Base-by-base conservation (phyloP, 805 yeast species). In the Sungouiozyma ichnusensis region DNA sequence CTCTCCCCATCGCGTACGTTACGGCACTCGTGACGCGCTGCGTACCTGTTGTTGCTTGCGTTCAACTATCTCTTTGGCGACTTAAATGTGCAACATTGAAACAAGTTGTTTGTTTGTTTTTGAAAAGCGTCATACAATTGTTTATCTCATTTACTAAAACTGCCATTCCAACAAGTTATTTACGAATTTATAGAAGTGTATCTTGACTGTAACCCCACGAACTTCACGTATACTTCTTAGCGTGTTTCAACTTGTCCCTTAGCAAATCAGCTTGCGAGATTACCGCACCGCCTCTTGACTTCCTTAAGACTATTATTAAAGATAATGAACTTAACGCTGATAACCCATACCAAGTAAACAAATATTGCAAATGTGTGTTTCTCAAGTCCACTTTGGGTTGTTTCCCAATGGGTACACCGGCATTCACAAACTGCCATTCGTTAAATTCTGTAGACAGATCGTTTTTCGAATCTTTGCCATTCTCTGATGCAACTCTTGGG, bases 261-360 rank as follows among this genome's bases (percentile, higher is more conserved):
- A 50, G 57, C 37, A 60, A 36, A 36, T 57, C 53, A 3, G 49
- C 47, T 29, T 52, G 63, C 3, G 64, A 53, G 1, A 60, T 40
- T 8, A 60, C 63, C 7, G 52, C 46, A 16, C 62, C 61, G 3
- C 45, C 45, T 43, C 50, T 53, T 35, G 45, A 47, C 54, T 74
- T 76, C 47, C 63, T 68, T 44, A 79, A 50, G 16, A 79, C 73
- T 24, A 73, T 56, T 20, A 71, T 50, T 29, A 92, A 69, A 63
- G 86, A 73, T 29, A 81, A 75, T 0, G 87, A 53, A 32, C 95
- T 81, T 33, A 85, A 74, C 34, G 83, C 53, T 2, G 87, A 77
- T 35, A 90, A 72, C 0, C 96, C 95, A 60, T 85, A 90, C 98
- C 98, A 92, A 0, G 98, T 92, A 16, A 86, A 77, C 55, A 92